phyloP scores from a whole-genome alignment of 2,329 filamentous ascomycete species.

The Pseudocercospora eumusae region DNA sequence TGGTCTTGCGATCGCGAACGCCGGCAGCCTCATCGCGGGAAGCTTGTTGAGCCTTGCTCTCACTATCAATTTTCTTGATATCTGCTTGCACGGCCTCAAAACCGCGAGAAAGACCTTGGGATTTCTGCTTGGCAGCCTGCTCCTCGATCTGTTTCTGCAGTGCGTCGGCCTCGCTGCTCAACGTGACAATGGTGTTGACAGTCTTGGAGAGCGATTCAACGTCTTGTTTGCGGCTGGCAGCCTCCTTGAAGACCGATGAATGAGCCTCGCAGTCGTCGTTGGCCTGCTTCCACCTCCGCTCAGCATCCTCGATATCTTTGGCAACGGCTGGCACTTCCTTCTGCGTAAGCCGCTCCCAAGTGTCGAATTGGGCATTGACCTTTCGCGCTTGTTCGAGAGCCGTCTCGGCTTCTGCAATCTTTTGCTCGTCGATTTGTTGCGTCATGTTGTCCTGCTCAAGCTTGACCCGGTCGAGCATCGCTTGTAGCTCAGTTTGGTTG shows the following conservation, averaged over 20 bases:
- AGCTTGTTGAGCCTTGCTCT: slow-evolving; percentile 64
- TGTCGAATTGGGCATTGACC: slow-evolving; percentile 70
- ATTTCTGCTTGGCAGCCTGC: slow-evolving; percentile 73
- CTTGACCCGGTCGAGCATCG: slow-evolving; percentile 67
- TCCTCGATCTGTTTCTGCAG: slow-evolving; percentile 73
- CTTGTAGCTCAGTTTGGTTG: slow-evolving; percentile 60
- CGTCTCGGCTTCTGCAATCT: slow-evolving; percentile 59
- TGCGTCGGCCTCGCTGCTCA: slow-evolving; percentile 68
- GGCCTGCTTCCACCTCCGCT: slow-evolving; percentile 55
- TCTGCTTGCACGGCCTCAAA: slow-evolving; percentile 83
- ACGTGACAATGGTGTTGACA: slow-evolving; percentile 72
- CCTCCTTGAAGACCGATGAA: slow-evolving; percentile 63
- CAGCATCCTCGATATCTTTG: slow-evolving; percentile 61
- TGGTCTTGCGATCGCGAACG: slow-evolving; percentile 71
- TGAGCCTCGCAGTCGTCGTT: slow-evolving; percentile 66
- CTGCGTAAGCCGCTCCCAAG: slow-evolving; percentile 66
- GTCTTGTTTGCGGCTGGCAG: slow-evolving; percentile 58
- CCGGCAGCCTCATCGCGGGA: slow-evolving; percentile 65
- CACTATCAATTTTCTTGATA: slow-evolving; percentile 66
- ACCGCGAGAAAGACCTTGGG: slow-evolving; percentile 64
- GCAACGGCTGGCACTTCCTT: slow-evolving; percentile 67
- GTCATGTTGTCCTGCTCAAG: slow-evolving; percentile 26
- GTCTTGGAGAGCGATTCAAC: slow-evolving; percentile 75
- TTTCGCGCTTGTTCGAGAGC: slow-evolving; percentile 53
- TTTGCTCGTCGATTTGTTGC: slow-evolving; percentile 14